Percentiles rank a stretch among this genome's conserved stretches.
Evolutionary conservation across 805 yeast genomes (phyloP).

Genomic region (Ogataea pignaliae): DNA sequence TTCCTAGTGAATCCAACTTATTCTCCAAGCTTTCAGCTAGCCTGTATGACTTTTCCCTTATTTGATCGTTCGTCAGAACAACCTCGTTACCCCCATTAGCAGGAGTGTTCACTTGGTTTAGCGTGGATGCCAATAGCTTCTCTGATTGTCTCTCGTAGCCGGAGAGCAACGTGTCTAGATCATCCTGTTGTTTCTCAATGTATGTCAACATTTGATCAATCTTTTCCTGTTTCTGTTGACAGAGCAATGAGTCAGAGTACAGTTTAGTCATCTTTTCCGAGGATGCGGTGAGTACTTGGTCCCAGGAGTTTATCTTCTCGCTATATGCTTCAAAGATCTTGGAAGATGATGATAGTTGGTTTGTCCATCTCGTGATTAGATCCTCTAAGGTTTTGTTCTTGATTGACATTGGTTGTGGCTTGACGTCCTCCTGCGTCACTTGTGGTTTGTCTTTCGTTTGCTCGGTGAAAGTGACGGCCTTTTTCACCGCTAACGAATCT

Average conservation of each 20-base stretch:
- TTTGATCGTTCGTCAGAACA: constrained; percentile 66
- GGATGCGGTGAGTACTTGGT: constrained; percentile 72
- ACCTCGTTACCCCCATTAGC: constrained; percentile 13
- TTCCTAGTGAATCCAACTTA: constrained; percentile 71
- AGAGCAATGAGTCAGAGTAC: constrained; percentile 70
- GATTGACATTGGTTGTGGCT: constrained; percentile 68
- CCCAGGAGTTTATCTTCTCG: constrained; percentile 78
- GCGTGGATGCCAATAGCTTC: constrained; percentile 33
- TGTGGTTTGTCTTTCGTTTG: constrained; percentile 27
- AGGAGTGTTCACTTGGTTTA: constrained; percentile 20
- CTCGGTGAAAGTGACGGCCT: constrained; percentile 25
- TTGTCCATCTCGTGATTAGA: constrained; percentile 88
- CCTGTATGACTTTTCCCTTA: constrained; percentile 83
- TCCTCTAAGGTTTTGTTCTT: constrained; percentile 93
- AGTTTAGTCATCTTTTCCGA: constrained; percentile 80
- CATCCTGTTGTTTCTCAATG: constrained; percentile 89
- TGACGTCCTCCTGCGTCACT: constrained; percentile 47
- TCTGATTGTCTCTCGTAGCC: constrained; percentile 78
- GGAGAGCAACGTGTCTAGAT: constrained; percentile 74
- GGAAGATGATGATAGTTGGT: constrained; percentile 70
- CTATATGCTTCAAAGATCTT: constrained; percentile 74
- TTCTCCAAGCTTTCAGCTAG: constrained; percentile 83
- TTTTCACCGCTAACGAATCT: constrained; percentile 7
- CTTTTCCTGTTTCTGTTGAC: constrained; percentile 79
- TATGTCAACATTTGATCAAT: constrained; percentile 85